A percentile compares a stretch with the other conserved stretches of the same genome.
phyloP scores from a whole-genome alignment of 192 early-diverging fungal species.

The Linnemannia elongata region DNA sequence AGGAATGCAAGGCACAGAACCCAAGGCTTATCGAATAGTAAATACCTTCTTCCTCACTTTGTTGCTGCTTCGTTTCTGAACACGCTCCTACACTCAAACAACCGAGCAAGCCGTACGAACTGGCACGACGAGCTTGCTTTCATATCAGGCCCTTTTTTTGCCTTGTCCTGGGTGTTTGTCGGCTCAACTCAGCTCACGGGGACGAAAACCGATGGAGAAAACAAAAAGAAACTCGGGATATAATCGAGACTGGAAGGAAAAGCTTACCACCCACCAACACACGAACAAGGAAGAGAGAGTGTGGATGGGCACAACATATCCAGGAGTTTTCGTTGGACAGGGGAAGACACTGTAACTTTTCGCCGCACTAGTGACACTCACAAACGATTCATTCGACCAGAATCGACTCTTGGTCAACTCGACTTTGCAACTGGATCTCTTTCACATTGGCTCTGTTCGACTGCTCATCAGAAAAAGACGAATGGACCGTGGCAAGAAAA shows the following conservation, averaged over 20 bases:
- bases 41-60: not conserved
- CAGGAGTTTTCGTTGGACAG: not conserved
- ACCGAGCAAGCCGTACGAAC: not conserved
- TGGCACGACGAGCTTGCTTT: not conserved
- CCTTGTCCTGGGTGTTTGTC: not conserved
- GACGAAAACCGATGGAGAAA: not conserved
- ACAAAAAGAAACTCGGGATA: not conserved
- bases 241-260: not conserved
- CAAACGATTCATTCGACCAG: not conserved
- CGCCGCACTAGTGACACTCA: not conserved
- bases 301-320: not conserved
- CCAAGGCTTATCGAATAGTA: slow-evolving; percentile 91
- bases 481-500: slow-evolving; percentile 51
- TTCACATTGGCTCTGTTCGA: not conserved
- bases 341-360: not conserved
- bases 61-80: not conserved
- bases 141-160: not conserved
- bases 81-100: not conserved
- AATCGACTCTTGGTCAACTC: not conserved
- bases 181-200: not conserved
- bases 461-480: not conserved
- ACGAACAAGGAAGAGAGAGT: not conserved
- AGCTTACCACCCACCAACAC: not conserved
- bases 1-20: slow-evolving; percentile 95
- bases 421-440: not conserved